Percentiles rank a stretch among this genome's conserved stretches.
phyloP scores from a whole-genome alignment of 345 rosid genomes.

The Brassica cretica region DNA sequence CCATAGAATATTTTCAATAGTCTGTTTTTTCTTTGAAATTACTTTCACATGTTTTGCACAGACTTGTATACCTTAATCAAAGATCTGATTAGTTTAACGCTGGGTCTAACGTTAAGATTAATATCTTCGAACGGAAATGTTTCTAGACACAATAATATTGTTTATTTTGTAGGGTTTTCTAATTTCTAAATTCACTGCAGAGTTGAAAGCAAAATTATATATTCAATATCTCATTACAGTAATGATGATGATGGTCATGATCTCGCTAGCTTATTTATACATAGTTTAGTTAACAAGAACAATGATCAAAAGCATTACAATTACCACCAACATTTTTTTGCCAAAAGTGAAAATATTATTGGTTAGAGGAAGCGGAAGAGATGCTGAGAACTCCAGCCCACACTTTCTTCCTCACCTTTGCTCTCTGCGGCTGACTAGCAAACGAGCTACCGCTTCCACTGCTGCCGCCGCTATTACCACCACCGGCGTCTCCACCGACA shows the following conservation, averaged over 20 bases:
- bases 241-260: constrained; percentile 8
- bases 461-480: not conserved
- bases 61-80: not conserved
- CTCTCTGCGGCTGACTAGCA: constrained; percentile 32
- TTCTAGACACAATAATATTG: not conserved
- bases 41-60: not conserved
- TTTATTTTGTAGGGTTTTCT: not conserved
- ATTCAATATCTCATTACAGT: not conserved
- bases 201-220: not conserved
- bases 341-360: constrained; percentile 4
- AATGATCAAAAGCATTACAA: constrained; percentile 1
- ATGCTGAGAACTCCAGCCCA: constrained; percentile 35
- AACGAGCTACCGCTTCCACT: constrained; percentile 15
- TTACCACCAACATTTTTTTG: constrained; percentile 12
- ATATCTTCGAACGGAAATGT: not conserved
- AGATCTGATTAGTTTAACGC: not conserved
- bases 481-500: constrained; percentile 15
- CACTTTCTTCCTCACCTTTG: constrained; percentile 34
- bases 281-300: not conserved
- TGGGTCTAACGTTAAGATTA: not conserved
- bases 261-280: constrained; percentile 11
- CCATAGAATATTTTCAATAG: not conserved
- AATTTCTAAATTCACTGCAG: not conserved
- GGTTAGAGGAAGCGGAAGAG: constrained; percentile 30
- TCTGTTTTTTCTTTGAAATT: not conserved